Base-by-base conservation (phyloP, 176 grass and related monocot species). In the Typha latifolia region DNA sequence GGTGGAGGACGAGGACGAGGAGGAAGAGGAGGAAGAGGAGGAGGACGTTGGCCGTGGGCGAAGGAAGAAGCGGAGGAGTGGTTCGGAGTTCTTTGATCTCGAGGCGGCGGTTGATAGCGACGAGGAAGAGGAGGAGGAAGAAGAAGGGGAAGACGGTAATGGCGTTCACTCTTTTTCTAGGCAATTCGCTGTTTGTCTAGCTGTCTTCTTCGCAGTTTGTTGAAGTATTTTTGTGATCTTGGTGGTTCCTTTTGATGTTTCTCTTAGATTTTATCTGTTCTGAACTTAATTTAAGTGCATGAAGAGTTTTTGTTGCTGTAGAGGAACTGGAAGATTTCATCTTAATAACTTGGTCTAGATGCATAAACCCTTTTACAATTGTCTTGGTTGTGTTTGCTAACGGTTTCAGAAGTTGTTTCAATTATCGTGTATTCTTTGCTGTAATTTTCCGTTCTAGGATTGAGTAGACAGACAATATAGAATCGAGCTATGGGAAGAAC, bases 51-150 rank as follows among this genome's bases (percentile, higher is more conserved):
- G 82, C 66, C 0, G 74, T 37, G 83, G 88, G 49, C 72, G 53
- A 49, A 65, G 47, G 61, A 68, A 69, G 82, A 79, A 49, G 59
- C 67, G 73, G 22, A 31, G 61, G 56, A 50, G 82, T 14, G 95
- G 91, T 14, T 82, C 89, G 3, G 79, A 90, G 21, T 99, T 83
- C 75, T 87, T 99, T 62, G 95, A 99, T 48, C 76, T 90, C 69
- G 89, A 99, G 77, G 89, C 89, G 4, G 73, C 76, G 61, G 95
- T 94, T 13, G 95, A 99, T 22, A 87, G 85, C 49, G 95, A 90
- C 15, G 95, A 99, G 12, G 89, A 90, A 22, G 95, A 94, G 61
- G 95, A 99, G 63, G 95, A 99, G 22, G 95, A 99, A 3, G 89
- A 88, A 27, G 89, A 99, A 21, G 95, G 89, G 32, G 95, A 99